Percentiles rank a stretch among this genome's conserved stretches.
Conservation (phyloP, 1,284 basidiomycete genomes). For the Sporisorium sorghi region DNA sequence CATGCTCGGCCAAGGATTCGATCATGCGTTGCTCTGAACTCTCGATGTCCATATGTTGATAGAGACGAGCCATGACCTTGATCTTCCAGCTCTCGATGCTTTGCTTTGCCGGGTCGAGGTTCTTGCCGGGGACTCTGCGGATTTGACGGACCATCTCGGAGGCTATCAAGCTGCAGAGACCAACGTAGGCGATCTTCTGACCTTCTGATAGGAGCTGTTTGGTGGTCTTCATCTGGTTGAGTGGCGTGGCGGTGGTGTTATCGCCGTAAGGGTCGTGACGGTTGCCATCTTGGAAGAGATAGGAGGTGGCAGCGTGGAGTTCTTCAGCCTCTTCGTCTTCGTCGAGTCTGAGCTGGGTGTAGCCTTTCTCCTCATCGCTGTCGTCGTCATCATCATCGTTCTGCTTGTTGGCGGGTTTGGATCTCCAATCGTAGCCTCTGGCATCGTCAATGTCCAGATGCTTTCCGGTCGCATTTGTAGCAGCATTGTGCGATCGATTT, state of each 20-base stretch:
- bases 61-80: slow-evolving; percentile 67
- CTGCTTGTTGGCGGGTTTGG: slow-evolving; percentile 46
- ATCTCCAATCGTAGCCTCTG: slow-evolving; percentile 66
- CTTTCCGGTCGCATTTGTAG: slow-evolving; percentile 61
- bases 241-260: slow-evolving; percentile 58
- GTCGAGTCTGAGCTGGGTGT: slow-evolving; percentile 67
- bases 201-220: slow-evolving; percentile 66
- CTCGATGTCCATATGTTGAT: slow-evolving; percentile 69
- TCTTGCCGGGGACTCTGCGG: slow-evolving; percentile 54
- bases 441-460: slow-evolving; percentile 67
- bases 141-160: slow-evolving; percentile 58
- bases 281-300: slow-evolving; percentile 63
- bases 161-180: slow-evolving; percentile 63
- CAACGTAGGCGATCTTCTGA: slow-evolving; percentile 68
- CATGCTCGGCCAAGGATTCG: slow-evolving; percentile 65
- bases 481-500: slow-evolving; percentile 19
- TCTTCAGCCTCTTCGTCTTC: slow-evolving; percentile 67
- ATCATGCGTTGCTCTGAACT: slow-evolving; percentile 67
- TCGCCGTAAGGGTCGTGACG: slow-evolving; percentile 53
- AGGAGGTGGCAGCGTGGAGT: slow-evolving; percentile 65
- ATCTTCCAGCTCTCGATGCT: slow-evolving; percentile 63
- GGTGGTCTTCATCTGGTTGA: slow-evolving; percentile 68
- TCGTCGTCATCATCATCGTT: slow-evolving; percentile 42
- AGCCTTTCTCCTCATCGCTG: slow-evolving; percentile 56
- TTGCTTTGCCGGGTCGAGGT: slow-evolving; percentile 43